Percentiles rank a stretch among this genome's conserved stretches.
Evolutionary conservation across 2,329 filamentous ascomycete species (phyloP).

Genomic region (Dothistroma septosporum): DNA sequence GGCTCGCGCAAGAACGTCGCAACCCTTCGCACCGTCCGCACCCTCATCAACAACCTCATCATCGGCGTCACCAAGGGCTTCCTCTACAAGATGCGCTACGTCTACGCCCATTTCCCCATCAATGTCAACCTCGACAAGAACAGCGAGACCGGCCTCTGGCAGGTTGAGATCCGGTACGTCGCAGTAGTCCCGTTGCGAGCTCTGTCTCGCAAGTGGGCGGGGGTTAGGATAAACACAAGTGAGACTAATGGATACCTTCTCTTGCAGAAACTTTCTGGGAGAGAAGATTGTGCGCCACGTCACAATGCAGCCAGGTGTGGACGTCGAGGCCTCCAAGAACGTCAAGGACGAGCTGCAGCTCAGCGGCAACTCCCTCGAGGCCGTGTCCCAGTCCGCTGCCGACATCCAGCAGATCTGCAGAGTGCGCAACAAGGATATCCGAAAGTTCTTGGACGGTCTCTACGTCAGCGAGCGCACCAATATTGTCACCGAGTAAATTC

Average conservation of each 20-base stretch:
- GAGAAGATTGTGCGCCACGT: constrained; percentile 98
- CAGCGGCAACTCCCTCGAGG: constrained; percentile 90
- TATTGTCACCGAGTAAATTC: constrained; percentile 54
- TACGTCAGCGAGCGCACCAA: constrained; percentile 99
- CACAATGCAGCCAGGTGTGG: constrained; percentile 82
- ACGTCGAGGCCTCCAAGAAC: constrained; percentile 82
- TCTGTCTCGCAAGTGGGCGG: background rate
- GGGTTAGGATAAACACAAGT: constrained; percentile 3
- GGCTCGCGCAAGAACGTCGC: constrained; percentile 96
- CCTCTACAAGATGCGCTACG: constrained; percentile 99
- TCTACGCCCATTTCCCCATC: constrained; percentile 99
- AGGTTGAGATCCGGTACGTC: constrained; percentile 94
- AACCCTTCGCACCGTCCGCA: constrained; percentile 94
- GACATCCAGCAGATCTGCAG: constrained; percentile 99
- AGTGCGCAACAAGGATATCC: constrained; percentile 99
- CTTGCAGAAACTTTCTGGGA: constrained; percentile 86
- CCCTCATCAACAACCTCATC: constrained; percentile 98
- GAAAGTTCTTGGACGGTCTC: constrained; percentile 99
- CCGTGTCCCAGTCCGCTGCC: constrained; percentile 94
- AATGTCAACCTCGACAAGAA: constrained; percentile 99
- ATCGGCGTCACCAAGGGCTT: constrained; percentile 97
- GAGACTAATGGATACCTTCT: constrained; percentile 19
- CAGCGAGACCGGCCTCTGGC: constrained; percentile 76
- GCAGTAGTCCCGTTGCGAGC: constrained; percentile 2
- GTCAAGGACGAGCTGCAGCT: constrained; percentile 98